Base-by-base conservation (phyloP, 2,329 filamentous ascomycete genomes). In the Talaromyces albobiverticillius region DNA sequence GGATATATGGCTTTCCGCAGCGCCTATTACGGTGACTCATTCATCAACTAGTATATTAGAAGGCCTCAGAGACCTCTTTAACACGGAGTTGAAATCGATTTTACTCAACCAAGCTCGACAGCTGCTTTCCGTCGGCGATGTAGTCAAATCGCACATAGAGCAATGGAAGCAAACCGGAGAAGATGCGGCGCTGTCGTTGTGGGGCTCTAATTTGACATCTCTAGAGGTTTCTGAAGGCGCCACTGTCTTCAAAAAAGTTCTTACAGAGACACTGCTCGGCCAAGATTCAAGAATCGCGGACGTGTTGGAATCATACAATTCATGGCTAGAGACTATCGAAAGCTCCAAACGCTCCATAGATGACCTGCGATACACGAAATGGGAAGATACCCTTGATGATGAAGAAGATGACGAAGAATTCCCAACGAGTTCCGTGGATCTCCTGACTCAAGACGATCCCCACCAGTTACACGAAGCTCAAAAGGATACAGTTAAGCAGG, bases 311-410 rank as follows among this genome's bases (percentile, higher is more conserved):
- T 77, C 80, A 43, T 94, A 94, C 64, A 79, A 84, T 55, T 79
- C 79, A 1, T 96, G 92, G 91, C 81, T 84, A 43, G 76, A 78
- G n/a, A 81, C 86, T 4, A 82, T 95, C n/a, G 81, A 86, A 56
- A 83, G 56, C 29, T 61, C 67, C 7, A 62, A 59, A 22, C 59
- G 62, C 13, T 62, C 63, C 36, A 68, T 73, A 26, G 63, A 71
- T 11, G 70, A 66, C 2, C 57, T 73, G n/a, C 65, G 67, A 46
- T 62, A 62, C 22, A 60, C 64, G 13, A 69, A 64, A 51, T 74
- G 71, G 70, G 64, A 67, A 22, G 68, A 72, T 54, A 59, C 70
- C 23, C 56, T 73, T 14, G 71, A 75, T n/a, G 70, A 73, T 32
- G 67, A 67, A 6, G 67, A 71, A 40, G 67, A 71, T 3, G 72